These are phyloP conservation scores for Carnegiea gigantea DNA, from an alignment of 179 eudicot genomes.

Conservation along the genomic window DNA sequence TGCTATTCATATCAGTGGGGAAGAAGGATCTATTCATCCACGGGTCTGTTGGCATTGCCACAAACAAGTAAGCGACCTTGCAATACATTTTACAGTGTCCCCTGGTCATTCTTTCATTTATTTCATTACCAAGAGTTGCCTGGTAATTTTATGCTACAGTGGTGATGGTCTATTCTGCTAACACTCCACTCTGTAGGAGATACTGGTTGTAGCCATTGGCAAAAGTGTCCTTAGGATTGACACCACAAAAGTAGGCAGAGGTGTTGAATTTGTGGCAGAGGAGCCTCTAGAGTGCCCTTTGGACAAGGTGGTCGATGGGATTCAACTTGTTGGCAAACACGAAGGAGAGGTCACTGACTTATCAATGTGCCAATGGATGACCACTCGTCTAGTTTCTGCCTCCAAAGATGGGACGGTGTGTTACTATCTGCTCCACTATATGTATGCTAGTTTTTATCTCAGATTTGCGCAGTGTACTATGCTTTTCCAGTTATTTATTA, in stretches of 20 bases:
- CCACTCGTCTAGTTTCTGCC: conserved; percentile 92
- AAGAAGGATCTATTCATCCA: conserved; percentile 81
- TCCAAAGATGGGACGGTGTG: conserved; percentile 97
- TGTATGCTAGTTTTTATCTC: conserved; percentile 1
- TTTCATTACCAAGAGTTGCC: background rate
- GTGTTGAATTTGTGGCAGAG: conserved; percentile 69
- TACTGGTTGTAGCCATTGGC: conserved; percentile 88
- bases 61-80: conserved; percentile 62
- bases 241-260: conserved; percentile 85
- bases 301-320: conserved; percentile 78
- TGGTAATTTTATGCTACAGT: background rate
- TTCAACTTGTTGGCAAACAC: conserved; percentile 89
- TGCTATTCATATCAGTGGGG: conserved; percentile 77
- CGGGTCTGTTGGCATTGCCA: conserved; percentile 99
- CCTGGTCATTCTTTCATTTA: background rate
- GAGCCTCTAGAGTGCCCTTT: conserved; percentile 75
- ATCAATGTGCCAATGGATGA: conserved; percentile 99
- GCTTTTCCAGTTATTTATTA: background rate
- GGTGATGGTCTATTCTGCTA: background rate
- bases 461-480: background rate
- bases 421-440: conserved; percentile 21
- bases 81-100: background rate
- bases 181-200: conserved; percentile 52
- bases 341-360: conserved; percentile 96
- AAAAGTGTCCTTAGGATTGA: conserved; percentile 70